phyloP scores from a whole-genome alignment of 345 rosid genomes.

The Eucalyptus globulus region DNA sequence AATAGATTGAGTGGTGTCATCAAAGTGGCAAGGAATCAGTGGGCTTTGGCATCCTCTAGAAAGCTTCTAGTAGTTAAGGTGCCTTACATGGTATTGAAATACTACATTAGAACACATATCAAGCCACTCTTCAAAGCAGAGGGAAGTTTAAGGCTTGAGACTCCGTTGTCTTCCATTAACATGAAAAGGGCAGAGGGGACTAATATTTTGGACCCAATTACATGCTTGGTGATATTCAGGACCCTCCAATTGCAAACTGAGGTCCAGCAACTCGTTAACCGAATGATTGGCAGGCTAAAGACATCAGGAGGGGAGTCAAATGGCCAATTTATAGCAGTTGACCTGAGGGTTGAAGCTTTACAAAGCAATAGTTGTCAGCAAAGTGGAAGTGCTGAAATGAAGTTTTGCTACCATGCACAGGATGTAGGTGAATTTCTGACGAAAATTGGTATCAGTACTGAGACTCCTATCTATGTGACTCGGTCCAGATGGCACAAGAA shows the following conservation, averaged over 20 bases:
- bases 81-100: slow-evolving; percentile 17
- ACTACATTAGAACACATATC: slow-evolving; percentile 6
- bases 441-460: slow-evolving; percentile 14
- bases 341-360: slow-evolving; percentile 13
- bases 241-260: slow-evolving; percentile 13
- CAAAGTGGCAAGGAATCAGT: slow-evolving; percentile 7
- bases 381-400: slow-evolving; percentile 1
- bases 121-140: slow-evolving; percentile 9
- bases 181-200: slow-evolving; percentile 7
- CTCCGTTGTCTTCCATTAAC: slow-evolving; percentile 8
- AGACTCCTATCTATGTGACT: slow-evolving; percentile 18
- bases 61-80: slow-evolving; percentile 12
- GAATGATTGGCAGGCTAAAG: slow-evolving; percentile 10
- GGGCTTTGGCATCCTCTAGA: neutral
- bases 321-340: slow-evolving; percentile 16
- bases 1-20: slow-evolving; percentile 16
- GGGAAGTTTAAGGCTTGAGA: slow-evolving; percentile 15
- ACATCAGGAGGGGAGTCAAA: slow-evolving; percentile 7
- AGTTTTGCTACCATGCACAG: slow-evolving; percentile 1
- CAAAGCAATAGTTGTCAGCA: slow-evolving; percentile 9
- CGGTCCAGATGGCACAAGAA: slow-evolving; percentile 18
- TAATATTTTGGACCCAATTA: slow-evolving; percentile 1
- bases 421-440: slow-evolving; percentile 23
- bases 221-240: slow-evolving; percentile 20
- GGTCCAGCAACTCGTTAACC: slow-evolving; percentile 10